Conservation (phyloP, 306 rosid genomes). For the Dryas alaskensis region DNA sequence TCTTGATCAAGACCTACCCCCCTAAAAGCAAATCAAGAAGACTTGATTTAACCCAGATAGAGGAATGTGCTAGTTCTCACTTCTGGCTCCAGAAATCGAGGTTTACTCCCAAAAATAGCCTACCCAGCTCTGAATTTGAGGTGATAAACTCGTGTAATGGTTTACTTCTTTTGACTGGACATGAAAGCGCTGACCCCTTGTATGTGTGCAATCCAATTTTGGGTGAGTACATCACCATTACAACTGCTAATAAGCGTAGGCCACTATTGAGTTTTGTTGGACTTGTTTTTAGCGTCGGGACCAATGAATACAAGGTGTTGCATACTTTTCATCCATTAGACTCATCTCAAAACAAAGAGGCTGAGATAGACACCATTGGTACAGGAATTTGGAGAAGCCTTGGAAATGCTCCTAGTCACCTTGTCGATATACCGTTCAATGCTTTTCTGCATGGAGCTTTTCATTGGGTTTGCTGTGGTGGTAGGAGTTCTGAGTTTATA, state of each 20-base stretch:
- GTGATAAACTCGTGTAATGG: slow-evolving; percentile 21
- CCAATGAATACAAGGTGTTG: slow-evolving; percentile 6
- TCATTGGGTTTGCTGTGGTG: slow-evolving; percentile 2
- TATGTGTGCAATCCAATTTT: slow-evolving; percentile 2
- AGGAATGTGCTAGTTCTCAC: neutral
- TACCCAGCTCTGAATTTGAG: neutral
- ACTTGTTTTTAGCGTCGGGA: neutral
- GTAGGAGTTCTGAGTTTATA: neutral
- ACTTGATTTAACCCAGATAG: neutral
- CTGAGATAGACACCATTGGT: slow-evolving; percentile 14
- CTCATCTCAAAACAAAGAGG: neutral
- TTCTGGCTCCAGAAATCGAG: neutral
- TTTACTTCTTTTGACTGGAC: neutral
- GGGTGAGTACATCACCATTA: neutral
- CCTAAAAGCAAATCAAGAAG: neutral
- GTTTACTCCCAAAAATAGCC: neutral
- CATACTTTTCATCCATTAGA: neutral
- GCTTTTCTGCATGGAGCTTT: slow-evolving; percentile 14
- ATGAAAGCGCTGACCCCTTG: neutral
- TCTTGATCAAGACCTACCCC: neutral
- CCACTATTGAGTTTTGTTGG: neutral
- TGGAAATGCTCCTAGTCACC: neutral
- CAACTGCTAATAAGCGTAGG: neutral
- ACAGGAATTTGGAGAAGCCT: slow-evolving; percentile 14
- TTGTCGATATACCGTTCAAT: slow-evolving; percentile 1